Conservation (phyloP, 1,284 basidiomycete species). For the Meira nashicola region DNA sequence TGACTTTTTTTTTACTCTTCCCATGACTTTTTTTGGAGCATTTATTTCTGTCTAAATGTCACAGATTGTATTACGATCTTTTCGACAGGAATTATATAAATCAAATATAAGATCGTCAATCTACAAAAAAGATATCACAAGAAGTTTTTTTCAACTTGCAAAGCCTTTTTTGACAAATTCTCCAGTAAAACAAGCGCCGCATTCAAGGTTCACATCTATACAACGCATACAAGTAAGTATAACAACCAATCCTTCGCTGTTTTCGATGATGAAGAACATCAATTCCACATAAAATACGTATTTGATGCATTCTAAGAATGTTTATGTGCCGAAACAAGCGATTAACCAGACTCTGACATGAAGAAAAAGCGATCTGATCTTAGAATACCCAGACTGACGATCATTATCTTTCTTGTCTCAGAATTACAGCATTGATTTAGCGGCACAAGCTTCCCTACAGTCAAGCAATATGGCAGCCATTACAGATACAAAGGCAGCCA, state of each 20-base stretch:
- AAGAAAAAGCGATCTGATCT: constrained; percentile 20
- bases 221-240: background rate
- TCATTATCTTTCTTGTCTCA: background rate
- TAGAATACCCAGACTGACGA: constrained; percentile 19
- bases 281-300: constrained; percentile 36
- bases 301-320: constrained; percentile 25
- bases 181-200: too few relatives aligned
- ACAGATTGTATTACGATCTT: too few relatives aligned
- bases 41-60: too few relatives aligned
- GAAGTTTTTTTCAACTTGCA: too few relatives aligned
- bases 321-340: constrained; percentile 25
- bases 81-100: too few relatives aligned
- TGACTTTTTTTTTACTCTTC: too few relatives aligned
- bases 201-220: background rate
- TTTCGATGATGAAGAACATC: constrained; percentile 30
- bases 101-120: too few relatives aligned
- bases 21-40: too few relatives aligned
- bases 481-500: background rate
- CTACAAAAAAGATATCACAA: too few relatives aligned
- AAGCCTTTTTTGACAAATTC: too few relatives aligned
- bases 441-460: constrained; percentile 6
- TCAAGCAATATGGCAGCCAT: constrained; percentile 8
- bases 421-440: background rate
- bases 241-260: background rate
- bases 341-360: constrained; percentile 39